phyloP scores from a whole-genome alignment of 75 land plant genomes.

The Pinus taeda region DNA sequence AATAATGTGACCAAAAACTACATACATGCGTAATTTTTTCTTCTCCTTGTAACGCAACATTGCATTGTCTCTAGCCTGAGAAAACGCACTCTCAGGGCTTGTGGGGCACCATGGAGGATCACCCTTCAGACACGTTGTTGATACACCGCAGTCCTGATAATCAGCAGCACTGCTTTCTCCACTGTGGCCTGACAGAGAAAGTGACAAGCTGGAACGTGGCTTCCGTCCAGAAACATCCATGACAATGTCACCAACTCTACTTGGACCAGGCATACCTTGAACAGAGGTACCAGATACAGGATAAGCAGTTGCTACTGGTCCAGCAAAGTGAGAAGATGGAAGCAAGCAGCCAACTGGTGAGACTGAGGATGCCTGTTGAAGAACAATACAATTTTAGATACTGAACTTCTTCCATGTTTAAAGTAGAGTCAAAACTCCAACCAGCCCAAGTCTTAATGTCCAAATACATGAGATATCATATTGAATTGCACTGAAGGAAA shows the following conservation, averaged over 20 bases:
- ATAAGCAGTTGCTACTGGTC: conserved; percentile 21
- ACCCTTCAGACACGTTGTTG: conserved; percentile 47
- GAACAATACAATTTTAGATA: not conserved
- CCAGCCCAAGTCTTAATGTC: not conserved
- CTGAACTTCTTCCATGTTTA: not conserved
- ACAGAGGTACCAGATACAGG: conserved; percentile 40
- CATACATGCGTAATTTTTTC: conserved; percentile 77
- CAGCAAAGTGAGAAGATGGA: conserved; percentile 22
- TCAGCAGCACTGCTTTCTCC: conserved; percentile 61
- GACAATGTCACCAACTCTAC: conserved; percentile 27
- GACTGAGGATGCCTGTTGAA: conserved; percentile 22
- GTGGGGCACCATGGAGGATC: conserved; percentile 60
- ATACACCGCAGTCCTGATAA: conserved; percentile 63
- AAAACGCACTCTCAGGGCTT: conserved; percentile 35
- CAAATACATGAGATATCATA: no score
- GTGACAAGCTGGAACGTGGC: conserved; percentile 45
- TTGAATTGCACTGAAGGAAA: no score
- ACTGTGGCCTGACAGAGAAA: conserved; percentile 62
- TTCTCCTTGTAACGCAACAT: conserved; percentile 82
- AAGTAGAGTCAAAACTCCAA: not conserved
- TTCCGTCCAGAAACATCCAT: conserved; percentile 34
- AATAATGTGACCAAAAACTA: not conserved
- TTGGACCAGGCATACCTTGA: conserved; percentile 40
- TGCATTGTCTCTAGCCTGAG: conserved; percentile 58
- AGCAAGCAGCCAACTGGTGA: conserved; percentile 17